These are phyloP conservation scores for Tilletia caries DNA, from an alignment of 1,284 basidiomycete genomes.

Conservation along the genomic window DNA sequence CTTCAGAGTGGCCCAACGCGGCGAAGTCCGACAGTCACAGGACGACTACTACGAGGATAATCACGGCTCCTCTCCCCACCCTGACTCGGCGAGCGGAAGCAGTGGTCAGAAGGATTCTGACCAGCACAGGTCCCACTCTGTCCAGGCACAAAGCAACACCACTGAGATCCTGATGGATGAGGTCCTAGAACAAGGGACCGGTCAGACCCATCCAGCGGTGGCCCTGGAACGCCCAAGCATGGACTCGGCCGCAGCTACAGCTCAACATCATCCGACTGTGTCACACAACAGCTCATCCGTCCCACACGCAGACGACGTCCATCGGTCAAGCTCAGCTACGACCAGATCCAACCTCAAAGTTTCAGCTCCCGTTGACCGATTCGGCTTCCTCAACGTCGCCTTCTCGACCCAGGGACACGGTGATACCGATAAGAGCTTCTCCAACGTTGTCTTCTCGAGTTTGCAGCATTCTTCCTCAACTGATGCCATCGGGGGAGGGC, in stretches of 20 bases:
- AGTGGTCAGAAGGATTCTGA: neutral
- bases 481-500: neutral
- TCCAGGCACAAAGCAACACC: neutral
- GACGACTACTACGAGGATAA: neutral
- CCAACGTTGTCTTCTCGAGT: neutral
- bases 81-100: neutral
- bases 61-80: neutral
- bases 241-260: no score
- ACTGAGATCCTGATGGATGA: neutral
- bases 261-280: neutral
- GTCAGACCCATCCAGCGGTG: neutral
- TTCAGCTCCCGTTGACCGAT: neutral
- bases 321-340: neutral
- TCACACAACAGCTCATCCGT: neutral
- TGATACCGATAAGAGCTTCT: neutral
- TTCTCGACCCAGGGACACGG: neutral
- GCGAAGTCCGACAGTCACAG: neutral
- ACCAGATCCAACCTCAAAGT: neutral
- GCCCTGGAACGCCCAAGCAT: no score
- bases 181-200: neutral
- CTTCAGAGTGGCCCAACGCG: neutral
- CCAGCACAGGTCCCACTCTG: neutral
- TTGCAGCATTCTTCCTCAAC: neutral
- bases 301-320: neutral
- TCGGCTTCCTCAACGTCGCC: constrained; percentile 2